These are phyloP conservation scores for Pleurotus djamor DNA, from an alignment of 768 basidiomycete genomes.

Conservation along the genomic window DNA sequence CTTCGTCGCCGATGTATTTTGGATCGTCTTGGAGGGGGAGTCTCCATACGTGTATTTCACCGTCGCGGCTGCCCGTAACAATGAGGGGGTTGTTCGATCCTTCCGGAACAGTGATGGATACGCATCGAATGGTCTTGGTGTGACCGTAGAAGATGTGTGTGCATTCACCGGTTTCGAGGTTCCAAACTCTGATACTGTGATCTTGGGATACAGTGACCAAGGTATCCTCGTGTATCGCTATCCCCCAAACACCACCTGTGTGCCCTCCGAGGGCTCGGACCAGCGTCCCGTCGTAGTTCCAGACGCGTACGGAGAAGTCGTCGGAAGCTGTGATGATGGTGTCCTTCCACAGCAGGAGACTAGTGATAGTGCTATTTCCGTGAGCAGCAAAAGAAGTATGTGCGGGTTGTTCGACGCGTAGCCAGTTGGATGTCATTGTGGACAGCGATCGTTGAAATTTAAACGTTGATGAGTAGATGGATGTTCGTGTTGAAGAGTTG, in stretches of 20 bases:
- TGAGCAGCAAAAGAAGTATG: slow-evolving; percentile 1
- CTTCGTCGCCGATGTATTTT: background rate
- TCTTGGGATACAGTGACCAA: slow-evolving; percentile 3
- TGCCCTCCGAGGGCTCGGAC: background rate
- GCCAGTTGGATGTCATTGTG: background rate
- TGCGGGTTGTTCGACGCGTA: background rate
- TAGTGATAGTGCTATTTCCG: background rate
- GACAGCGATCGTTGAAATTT: no score
- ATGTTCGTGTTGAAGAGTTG: no score
- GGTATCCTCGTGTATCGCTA: background rate
- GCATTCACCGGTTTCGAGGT: background rate
- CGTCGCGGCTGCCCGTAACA: background rate
- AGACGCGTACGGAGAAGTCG: background rate
- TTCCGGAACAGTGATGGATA: background rate
- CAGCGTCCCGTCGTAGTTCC: background rate
- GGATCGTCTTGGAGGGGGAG: background rate
- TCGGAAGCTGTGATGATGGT: background rate
- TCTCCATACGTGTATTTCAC: background rate
- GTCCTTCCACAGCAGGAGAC: slow-evolving; percentile 1
- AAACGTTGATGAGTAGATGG: no score
- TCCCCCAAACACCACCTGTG: background rate
- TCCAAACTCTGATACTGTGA: background rate
- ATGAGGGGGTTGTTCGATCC: background rate
- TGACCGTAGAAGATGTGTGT: background rate
- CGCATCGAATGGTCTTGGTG: background rate